Evolutionary conservation across 345 rosid species (phyloP).

Genomic region (Odontarrhena argentea): DNA sequence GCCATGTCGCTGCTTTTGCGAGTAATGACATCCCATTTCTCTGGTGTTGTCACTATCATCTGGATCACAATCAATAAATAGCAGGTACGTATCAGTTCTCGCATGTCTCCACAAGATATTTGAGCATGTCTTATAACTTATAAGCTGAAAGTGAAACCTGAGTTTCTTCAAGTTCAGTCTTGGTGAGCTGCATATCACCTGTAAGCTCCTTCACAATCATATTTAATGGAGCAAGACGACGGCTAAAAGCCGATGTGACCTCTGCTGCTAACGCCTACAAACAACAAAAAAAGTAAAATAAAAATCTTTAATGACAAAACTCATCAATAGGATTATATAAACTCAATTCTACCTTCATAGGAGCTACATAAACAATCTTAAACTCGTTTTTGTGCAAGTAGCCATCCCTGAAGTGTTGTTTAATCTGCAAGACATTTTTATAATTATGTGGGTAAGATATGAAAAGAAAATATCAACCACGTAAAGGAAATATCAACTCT

Average conservation of each 20-base stretch:
- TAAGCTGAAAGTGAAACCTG: slow-evolving; percentile 60
- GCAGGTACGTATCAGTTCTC: slow-evolving; percentile 28
- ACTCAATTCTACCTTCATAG: slow-evolving; percentile 79
- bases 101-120: slow-evolving; percentile 20
- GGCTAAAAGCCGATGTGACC: slow-evolving; percentile 88
- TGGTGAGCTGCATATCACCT: slow-evolving; percentile 97
- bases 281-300: slow-evolving; percentile 17
- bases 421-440: slow-evolving; percentile 60
- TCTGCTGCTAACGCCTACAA: slow-evolving; percentile 96
- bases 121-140: slow-evolving; percentile 17
- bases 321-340: slow-evolving; percentile 9
- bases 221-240: slow-evolving; percentile 87
- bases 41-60: slow-evolving; percentile 99
- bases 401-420: slow-evolving; percentile 94
- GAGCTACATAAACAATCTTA: slow-evolving; percentile 98
- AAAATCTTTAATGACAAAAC: slow-evolving; percentile 15
- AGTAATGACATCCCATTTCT: slow-evolving; percentile 99
- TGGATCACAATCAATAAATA: slow-evolving; percentile 42
- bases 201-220: slow-evolving; percentile 95
- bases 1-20: slow-evolving; percentile 99
- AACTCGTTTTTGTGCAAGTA: slow-evolving; percentile 91
- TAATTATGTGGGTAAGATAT: background rate
- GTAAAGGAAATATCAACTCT: slow-evolving; percentile 13
- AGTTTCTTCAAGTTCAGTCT: slow-evolving; percentile 87
- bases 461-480: background rate